Evolutionary conservation across 2,329 filamentous ascomycete species (phyloP), one percentile per base, ranked within the genome.

Genomic region (Pseudocercospora vitis): DNA sequence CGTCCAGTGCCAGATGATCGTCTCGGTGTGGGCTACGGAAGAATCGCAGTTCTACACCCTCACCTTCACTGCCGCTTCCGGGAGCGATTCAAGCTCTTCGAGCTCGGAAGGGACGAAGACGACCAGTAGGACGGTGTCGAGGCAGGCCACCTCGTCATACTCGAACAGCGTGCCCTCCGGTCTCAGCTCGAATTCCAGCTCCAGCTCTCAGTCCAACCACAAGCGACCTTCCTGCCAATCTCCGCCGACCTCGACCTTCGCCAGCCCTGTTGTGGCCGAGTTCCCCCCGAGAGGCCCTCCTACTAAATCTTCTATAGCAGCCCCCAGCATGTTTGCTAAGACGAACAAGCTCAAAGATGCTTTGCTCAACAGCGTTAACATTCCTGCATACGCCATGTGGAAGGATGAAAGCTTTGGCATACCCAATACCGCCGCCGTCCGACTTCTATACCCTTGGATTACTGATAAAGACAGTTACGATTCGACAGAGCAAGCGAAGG

Each of bases 331-430:
- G 9, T 77, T 90, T 19, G 84, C 88, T 63, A 92, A 91, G 67
- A 82, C 88, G 50, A 83, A 81, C 6, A 76, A 85, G 47, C 82
- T 92, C 74, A 91, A 91, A 68, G 87, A 91, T 66, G 87, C 87
- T 0, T 77, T 91, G 16, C 73, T 92, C 5, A 87, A 90, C 65
- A 88, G 84, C 32, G 88, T 88, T 21, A 81, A 83, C 56, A 84
- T 89, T 66, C 88, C 88, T 0, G 85, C 89, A 18, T 75, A 91
- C 39, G 85, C 86, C 19, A 88, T 91, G 83, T 91, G 88, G 88
- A 87, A 85, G 65, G 88, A 92, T 60, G 83, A 86, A 49, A 86
- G 82, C 44, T 83, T 90, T 42, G 84, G 82, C 0, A 84, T 90
- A 37, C 85, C 87, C 3, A 92, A 92, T 64, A 81, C 80, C 61